Evolutionary conservation across 2,329 filamentous ascomycete genomes (phyloP), one percentile per base, ranked within the genome.

Genomic region (Lecanicillium sp.): DNA sequence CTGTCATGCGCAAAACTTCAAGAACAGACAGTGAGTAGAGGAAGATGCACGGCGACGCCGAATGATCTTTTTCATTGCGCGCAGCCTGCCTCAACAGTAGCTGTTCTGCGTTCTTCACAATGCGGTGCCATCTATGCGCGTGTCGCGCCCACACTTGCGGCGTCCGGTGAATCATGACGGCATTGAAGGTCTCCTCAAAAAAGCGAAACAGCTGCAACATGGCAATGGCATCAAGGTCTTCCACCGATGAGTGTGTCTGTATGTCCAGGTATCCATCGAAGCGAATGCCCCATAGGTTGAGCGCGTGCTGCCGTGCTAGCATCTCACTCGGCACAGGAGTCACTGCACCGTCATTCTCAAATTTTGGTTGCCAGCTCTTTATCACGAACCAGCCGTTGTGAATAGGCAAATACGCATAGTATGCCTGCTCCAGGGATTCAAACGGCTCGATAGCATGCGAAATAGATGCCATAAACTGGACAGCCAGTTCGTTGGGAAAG

Each of bases 391-490:
- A 41, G 17, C 37, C 37, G 2, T 37, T 15, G 19, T 48, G 45
- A 19, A 49, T 44, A 15, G 37, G 35, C 7, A 44, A 17, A n/a
- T 44, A 51, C 1, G 45, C 49, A 21, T 44, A 51, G 21, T 51
- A 51, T 1, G 49, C 44, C 19, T 45, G 40, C 1, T 46, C 41
- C 2, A 48, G 23, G 6, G 49, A 51, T 4, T 20, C 26, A 41
- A 48, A 51, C 3, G 45, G 37, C 19, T 39, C 27, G 4, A 10
- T 48, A 2, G 23, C 30, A 9, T 35, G 40, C 35, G 27, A 23
- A 2, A 48, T 24, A 14, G 29, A 12, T 1, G 23, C 17, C 15
- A 24, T 6, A 14, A 48, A 48, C 14, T 37, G 40, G 1, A 19
- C 32, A 21, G 11, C 15, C 17, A 39, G n/a, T 1, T 44, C 44